Conservation (phyloP, 441 rosid genomes). For the Populus hybrid region DNA sequence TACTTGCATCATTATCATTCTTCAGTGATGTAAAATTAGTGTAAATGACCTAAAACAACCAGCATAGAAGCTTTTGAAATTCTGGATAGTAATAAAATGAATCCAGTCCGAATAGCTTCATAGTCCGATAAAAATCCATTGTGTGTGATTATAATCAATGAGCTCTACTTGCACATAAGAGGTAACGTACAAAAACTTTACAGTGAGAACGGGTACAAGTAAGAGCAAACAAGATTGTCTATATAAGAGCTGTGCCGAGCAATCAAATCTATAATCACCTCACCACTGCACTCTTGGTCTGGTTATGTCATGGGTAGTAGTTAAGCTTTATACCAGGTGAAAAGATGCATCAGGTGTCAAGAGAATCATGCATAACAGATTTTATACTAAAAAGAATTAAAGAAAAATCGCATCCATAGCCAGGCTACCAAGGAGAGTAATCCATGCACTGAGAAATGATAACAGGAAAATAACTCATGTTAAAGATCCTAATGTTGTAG, state of each 20-base stretch:
- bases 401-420: neutral
- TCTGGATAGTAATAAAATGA: neutral
- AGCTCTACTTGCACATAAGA: neutral
- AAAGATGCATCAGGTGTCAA: neutral
- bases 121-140: neutral
- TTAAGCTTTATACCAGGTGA: neutral
- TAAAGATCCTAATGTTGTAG: neutral
- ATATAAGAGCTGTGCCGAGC: neutral
- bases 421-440: neutral
- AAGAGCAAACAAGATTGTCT: neutral
- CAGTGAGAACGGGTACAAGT: neutral
- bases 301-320: neutral
- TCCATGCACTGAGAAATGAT: neutral
- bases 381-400: neutral
- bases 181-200: neutral
- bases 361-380: neutral
- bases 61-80: neutral
- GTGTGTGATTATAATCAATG: neutral
- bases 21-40: neutral
- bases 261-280: neutral
- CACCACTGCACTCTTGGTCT: neutral
- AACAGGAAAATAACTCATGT: neutral
- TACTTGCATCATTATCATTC: neutral
- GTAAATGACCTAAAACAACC: neutral
- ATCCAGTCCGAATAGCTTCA: neutral